These are phyloP conservation scores for Cryptomeria japonica DNA, from an alignment of 75 land plant species.

Conservation along the genomic window DNA sequence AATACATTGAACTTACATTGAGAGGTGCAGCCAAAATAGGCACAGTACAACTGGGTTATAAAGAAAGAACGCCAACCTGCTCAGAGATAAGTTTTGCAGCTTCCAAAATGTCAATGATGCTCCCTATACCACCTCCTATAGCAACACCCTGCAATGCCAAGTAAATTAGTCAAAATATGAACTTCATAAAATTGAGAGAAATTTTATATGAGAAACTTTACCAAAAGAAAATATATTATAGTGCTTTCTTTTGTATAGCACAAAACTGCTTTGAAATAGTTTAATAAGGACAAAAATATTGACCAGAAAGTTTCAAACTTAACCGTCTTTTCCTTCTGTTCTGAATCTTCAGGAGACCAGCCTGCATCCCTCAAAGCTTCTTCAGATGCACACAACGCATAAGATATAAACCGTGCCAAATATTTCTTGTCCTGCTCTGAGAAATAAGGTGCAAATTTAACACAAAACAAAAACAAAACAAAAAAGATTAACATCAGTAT, in stretches of 20 bases:
- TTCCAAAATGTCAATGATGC: constrained; percentile 88
- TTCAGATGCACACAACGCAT: constrained; percentile 93
- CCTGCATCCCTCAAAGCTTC: constrained; percentile 94
- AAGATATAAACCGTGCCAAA: constrained; percentile 77
- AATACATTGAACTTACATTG: neutral
- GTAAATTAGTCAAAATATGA: neutral
- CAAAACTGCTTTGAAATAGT: neutral
- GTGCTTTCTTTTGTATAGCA: neutral
- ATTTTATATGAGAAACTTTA: neutral
- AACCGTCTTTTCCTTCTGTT: constrained; percentile 78
- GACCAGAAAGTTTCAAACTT: constrained; percentile 6
- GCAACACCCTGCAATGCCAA: constrained; percentile 78
- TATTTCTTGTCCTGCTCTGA: constrained; percentile 62
- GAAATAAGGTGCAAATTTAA: constrained; percentile 10
- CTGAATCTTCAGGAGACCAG: constrained; percentile 69
- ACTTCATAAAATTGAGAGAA: constrained; percentile 3
- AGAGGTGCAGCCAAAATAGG: neutral
- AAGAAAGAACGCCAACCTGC: constrained; percentile 41
- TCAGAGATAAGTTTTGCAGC: constrained; percentile 80
- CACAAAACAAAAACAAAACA: neutral
- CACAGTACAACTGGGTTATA: neutral
- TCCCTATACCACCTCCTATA: constrained; percentile 93
- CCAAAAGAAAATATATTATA: neutral
- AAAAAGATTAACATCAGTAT: neutral
- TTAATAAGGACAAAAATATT: neutral